Base-by-base conservation (phyloP, 345 rosid genomes). In the Populus davidiana region DNA sequence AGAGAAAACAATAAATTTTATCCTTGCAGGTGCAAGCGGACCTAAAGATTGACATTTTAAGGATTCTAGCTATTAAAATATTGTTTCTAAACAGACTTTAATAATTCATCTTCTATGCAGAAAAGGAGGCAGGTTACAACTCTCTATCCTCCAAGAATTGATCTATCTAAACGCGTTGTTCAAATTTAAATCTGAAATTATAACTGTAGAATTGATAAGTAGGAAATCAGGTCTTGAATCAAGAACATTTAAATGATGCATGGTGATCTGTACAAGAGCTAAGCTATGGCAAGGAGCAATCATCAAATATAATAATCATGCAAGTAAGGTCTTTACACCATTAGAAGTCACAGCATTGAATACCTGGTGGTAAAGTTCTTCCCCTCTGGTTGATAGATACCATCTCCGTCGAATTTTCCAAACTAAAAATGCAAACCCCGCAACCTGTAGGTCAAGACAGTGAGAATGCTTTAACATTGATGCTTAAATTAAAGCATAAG, bases 351-450 rank as follows among this genome's bases (percentile, higher is more conserved):
- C 36, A 65, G 56, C 27, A 3, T 49, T 41, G 44, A 68, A 10
- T 82, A 95, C 98, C 97, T 91, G 96, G 72, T 75, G 72, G 69
- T 93, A 95, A 68, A 95, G 86, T 70, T 89, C 91, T 78, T 90
- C 93, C 12, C 79, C 87, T 87, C 99, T 89, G 70, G 77, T 76
- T 47, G 90, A 84, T 69, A 91, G 64, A 67, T 75, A n/a, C 21
- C 77, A 77, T 79, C 81, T 89, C 66, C 68, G 84, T 39, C 27
- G 89, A 70, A 88, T 61, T 86, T 83, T 90, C 90, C 80, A 61
- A 41, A 75, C 66, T 72, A 89, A 74, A 65, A 90, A 74, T 43
- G 83, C 54, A 76, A 80, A 86, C 38, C 81, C 90, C 77, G 90
- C 31, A 39, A 91, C 86, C 99, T 93, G 94, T 81, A 91, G 64